Base-by-base conservation (phyloP, 2,329 filamentous ascomycete genomes). In the Didymella pomorum region DNA sequence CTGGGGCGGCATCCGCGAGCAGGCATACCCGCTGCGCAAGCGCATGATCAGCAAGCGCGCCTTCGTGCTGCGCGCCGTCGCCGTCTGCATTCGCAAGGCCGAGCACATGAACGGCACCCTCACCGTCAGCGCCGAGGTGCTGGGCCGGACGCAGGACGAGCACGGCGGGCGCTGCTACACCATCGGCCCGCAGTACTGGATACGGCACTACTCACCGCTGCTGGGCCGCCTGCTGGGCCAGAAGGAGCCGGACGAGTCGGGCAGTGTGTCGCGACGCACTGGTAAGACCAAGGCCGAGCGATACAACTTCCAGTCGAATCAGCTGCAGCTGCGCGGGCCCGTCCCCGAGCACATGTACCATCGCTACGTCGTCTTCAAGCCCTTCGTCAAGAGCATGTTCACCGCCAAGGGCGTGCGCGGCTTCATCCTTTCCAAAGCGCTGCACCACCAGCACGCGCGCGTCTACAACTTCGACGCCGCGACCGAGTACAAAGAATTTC, bases 301-400 rank as follows among this genome's bases (percentile, higher is more conserved):
- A 81, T 94, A 94, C 73, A 92, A 95, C 76, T 98, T 98, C 78
- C 93, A 97, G 82, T 91, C 94, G 37, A 93, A 92, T 74, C 90
- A 97, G 75, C 88, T 97, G 70, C 94, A 97, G 74, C 84, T 98
- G 8, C 83, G 85, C 44, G 94, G 94, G 0, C 94, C 94, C 0
- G 89, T 95, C 0, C 93, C 94, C 0, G 81, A 86, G 2, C 82
- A 87, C 61, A 82, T 98, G 31, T 97, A 97, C 75, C 93, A 97
- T 75, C 90, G 93, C 65, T 98, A 90, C 71, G 93, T 97, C 56
- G 93, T 96, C 75, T 97, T 97, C 78, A 90, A 88, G 56, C 93
- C 93, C 25, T 92, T 97, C 71, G 90, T 98, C 53, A 91, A 91
- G 49, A 86, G 88, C 63, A 96, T 97, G 88, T 98, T 97, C 78